Conservation (phyloP, 1,284 basidiomycete species). For the Melampsora abietis-canadensis region DNA sequence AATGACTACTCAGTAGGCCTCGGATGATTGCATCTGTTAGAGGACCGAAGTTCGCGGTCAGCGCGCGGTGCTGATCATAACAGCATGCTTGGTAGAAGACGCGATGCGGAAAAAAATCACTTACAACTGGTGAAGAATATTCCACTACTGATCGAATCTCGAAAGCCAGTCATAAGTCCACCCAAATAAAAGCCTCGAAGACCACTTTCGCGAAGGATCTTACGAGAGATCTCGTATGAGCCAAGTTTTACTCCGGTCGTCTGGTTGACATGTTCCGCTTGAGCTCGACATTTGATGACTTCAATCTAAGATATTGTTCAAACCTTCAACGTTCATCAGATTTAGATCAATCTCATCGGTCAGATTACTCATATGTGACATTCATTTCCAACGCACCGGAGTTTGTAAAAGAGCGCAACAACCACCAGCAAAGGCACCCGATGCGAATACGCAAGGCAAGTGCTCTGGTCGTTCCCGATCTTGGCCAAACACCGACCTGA, state of each 20-base stretch:
- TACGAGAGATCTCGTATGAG: conserved; percentile 48
- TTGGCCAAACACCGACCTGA: conserved; percentile 46
- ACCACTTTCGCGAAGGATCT: conserved; percentile 49
- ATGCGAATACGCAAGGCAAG: conserved; percentile 47
- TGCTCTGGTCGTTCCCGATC: conserved; percentile 49
- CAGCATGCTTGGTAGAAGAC: background rate
- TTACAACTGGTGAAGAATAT: conserved; percentile 50
- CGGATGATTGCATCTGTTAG: conserved; percentile 21
- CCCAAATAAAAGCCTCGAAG: conserved; percentile 50
- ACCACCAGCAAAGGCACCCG: conserved; percentile 50
- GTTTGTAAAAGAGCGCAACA: conserved; percentile 51
- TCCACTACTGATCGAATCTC: conserved; percentile 49
- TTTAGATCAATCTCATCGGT: background rate
- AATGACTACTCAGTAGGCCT: conserved; percentile 8
- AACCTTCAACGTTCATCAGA: too few species aligned
- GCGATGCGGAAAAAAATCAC: background rate
- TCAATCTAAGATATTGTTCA: conserved; percentile 47
- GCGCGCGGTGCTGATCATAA: background rate
- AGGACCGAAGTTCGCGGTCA: background rate
- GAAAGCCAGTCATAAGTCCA: conserved; percentile 50
- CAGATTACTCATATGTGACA: background rate
- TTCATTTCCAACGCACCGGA: conserved; percentile 46
- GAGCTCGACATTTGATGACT: conserved; percentile 52
- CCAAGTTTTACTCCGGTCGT: conserved; percentile 47
- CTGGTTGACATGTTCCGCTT: conserved; percentile 47